Base-by-base conservation (phyloP, 2,329 filamentous ascomycete species). In the Colletotrichum endophyticum region DNA sequence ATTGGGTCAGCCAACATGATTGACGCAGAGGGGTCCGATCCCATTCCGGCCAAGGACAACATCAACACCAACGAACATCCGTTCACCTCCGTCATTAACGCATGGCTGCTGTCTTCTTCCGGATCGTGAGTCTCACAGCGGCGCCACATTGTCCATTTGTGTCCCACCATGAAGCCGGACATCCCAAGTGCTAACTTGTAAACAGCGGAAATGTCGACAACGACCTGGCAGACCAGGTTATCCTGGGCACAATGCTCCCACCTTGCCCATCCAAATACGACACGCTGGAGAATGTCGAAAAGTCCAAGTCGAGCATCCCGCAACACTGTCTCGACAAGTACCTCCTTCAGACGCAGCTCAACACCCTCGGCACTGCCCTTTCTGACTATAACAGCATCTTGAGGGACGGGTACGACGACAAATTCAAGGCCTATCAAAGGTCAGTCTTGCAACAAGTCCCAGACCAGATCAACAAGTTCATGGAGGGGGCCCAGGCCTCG, bases 1-100 rank as follows among this genome's bases (percentile, higher is more conserved):
- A 74, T 73, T 27, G 73, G 70, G 27, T 73, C 32, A 66, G 34
- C 34, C 32, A 39, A 66, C 30, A 57, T 69, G 36, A 56, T 67
- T 56, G 28, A 67, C 64, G 36, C 36, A 56, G 36, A 56, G 64
- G 64, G 64, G 64, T 49, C 36, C 15, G 59, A 70, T 32, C 75
- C 75, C 25, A 56, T 74, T 15, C 27, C 72, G n/a, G 75, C 75
- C 30, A 77, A 77, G 66, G 13, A 59, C 9, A 77, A 77, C 27
- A 77, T 66, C 19, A 74, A 77, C 32, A 76, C 71, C 8, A 76
- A 76, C 32, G 34, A 64, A 44, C 74, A 76, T 25, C 66, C 71
- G 5, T 77, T 71, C 27, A 74, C 71, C n/a, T 77, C 75, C 9
- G 66, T 70, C 12, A 25, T 77, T 7, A 74, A 74, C 39, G 66